Percentiles rank a stretch among this genome's conserved stretches.
phyloP scores from a whole-genome alignment of 202 grass and related monocot genomes.

The Panicum virgatum region DNA sequence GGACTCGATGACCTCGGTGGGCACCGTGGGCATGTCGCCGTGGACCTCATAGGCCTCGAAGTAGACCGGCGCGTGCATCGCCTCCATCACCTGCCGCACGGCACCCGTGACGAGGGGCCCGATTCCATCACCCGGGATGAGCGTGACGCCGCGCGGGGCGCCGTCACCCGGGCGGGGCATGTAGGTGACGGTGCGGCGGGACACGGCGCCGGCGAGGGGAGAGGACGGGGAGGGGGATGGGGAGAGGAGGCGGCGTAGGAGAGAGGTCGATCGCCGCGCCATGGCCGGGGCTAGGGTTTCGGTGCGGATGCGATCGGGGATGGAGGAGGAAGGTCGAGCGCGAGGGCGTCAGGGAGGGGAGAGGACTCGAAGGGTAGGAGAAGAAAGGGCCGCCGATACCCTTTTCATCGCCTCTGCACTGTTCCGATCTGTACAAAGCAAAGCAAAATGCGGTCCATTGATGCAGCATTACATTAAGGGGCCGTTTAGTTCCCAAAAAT shows the following conservation, averaged over 20 bases:
- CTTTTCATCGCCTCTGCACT: no score
- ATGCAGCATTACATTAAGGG: no score
- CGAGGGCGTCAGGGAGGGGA: not conserved
- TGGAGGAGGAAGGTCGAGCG: not conserved
- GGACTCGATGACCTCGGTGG: slow-evolving; percentile 63
- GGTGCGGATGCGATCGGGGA: slow-evolving; percentile 33
- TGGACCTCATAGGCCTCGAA: slow-evolving; percentile 78
- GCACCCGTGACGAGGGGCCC: slow-evolving; percentile 75
- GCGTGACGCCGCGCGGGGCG: slow-evolving; percentile 63
- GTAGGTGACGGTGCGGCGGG: slow-evolving; percentile 67
- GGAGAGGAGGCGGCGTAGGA: slow-evolving; percentile 54
- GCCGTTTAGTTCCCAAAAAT: no score
- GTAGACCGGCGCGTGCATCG: slow-evolving; percentile 73
- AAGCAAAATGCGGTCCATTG: no score
- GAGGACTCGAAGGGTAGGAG: not conserved
- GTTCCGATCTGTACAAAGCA: no score
- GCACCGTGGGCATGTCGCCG: slow-evolving; percentile 70
- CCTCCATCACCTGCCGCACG: slow-evolving; percentile 79
- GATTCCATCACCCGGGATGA: slow-evolving; percentile 75
- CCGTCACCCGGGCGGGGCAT: slow-evolving; percentile 81
- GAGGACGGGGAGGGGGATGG: not conserved
- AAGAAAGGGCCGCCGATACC: not conserved
- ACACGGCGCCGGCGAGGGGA: slow-evolving; percentile 19
- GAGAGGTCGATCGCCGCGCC: slow-evolving; percentile 56
- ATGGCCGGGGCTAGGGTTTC: slow-evolving; percentile 54